Evolutionary conservation across 306 rosid species (phyloP).

Genomic region (Pterocarpus macrocarpus): DNA sequence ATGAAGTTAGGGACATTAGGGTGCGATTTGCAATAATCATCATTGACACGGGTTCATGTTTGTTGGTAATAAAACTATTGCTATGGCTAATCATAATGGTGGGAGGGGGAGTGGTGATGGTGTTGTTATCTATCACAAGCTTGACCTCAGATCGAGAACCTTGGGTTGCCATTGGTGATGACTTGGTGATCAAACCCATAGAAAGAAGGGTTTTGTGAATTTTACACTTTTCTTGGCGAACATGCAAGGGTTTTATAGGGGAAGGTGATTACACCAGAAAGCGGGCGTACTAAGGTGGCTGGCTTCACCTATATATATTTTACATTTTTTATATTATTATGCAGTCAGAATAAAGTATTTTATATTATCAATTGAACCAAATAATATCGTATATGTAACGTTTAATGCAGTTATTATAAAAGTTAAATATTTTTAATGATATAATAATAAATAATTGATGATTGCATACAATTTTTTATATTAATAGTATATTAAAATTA

Average conservation of each 20-base stretch:
- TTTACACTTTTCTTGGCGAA: constrained; percentile 14
- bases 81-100: not conserved
- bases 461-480: too few species aligned
- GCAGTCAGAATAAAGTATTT: too few species aligned
- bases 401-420: too few species aligned
- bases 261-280: not conserved
- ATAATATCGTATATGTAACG: too few species aligned
- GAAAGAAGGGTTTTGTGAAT: not conserved
- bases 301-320: too few species aligned
- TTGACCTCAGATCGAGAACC: constrained; percentile 28
- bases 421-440: too few species aligned
- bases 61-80: not conserved
- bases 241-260: constrained; percentile 39
- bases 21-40: constrained; percentile 36
- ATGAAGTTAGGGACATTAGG: constrained; percentile 35
- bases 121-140: constrained; percentile 41
- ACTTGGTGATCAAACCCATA: not conserved
- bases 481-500: too few species aligned
- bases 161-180: constrained; percentile 31
- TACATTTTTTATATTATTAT: too few species aligned
- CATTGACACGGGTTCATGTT: not conserved
- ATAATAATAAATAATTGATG: too few species aligned
- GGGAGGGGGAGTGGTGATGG: not conserved
- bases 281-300: too few species aligned
- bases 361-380: too few species aligned